Evolutionary conservation across 352 stramenopile species (phyloP).

Genomic region (Pythium dissotocum): DNA sequence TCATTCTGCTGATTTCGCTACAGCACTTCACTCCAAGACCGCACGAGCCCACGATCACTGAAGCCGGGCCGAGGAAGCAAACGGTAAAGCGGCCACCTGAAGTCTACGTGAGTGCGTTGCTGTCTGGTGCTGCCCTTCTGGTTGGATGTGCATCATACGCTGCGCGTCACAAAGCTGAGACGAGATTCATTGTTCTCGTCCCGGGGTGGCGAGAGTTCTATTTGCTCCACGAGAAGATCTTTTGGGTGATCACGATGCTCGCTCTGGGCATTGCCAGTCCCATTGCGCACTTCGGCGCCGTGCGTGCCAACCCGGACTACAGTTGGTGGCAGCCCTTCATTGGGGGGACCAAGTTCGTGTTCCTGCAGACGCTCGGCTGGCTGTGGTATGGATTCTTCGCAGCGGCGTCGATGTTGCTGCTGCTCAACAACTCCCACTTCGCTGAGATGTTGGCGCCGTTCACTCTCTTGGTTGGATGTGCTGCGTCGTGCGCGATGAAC

Average conservation of each 20-base stretch:
- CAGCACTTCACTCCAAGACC: slow-evolving; percentile 38
- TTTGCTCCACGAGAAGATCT: slow-evolving; percentile 38
- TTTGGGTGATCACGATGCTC: slow-evolving; percentile 39
- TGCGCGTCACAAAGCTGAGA: slow-evolving; percentile 1
- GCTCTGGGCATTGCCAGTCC: slow-evolving; percentile 39
- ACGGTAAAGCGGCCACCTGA: slow-evolving; percentile 28
- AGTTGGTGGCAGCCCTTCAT: slow-evolving; percentile 55
- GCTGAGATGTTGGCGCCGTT: slow-evolving; percentile 29
- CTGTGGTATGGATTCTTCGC: slow-evolving; percentile 59
- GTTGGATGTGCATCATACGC: slow-evolving; percentile 33
- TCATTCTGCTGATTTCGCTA: slow-evolving; percentile 47
- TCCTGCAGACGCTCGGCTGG: slow-evolving; percentile 60
- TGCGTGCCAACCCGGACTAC: slow-evolving; percentile 33
- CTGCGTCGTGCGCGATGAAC: slow-evolving; percentile 30
- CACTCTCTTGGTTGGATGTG: slow-evolving; percentile 39
- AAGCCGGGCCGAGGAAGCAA: background rate
- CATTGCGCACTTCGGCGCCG: slow-evolving; percentile 42
- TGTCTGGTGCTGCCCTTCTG: slow-evolving; percentile 32
- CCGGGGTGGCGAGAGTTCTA: slow-evolving; percentile 13
- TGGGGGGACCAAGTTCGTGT: slow-evolving; percentile 59
- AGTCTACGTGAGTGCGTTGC: slow-evolving; percentile 36
- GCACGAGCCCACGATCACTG: background rate
- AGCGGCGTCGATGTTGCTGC: slow-evolving; percentile 38
- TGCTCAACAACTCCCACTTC: slow-evolving; percentile 40
- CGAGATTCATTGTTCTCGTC: background rate